Percentiles rank a stretch among this genome's conserved stretches.
Evolutionary conservation across 2,329 filamentous ascomycete species (phyloP).

Genomic region (Blastomyces gilchristii): DNA sequence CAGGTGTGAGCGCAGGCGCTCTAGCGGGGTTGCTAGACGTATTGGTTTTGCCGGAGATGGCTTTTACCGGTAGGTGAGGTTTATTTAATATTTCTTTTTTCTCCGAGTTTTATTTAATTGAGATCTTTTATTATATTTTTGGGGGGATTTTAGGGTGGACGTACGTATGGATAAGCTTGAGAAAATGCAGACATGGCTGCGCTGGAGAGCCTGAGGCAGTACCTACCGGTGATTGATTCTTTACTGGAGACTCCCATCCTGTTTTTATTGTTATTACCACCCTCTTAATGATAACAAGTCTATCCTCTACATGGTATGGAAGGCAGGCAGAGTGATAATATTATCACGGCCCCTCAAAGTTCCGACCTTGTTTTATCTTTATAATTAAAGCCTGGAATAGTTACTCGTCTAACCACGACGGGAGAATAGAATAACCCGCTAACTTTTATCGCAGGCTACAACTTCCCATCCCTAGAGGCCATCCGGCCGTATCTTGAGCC

Average conservation of each 20-base stretch:
- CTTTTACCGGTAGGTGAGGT: constrained; percentile 44
- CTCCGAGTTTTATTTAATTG: background rate
- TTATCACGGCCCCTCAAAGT: background rate
- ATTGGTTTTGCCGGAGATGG: constrained; percentile 52
- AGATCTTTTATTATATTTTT: background rate
- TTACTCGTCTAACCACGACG: background rate
- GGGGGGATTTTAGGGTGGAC: too few species aligned
- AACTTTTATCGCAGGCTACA: constrained; percentile 43
- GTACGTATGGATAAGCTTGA: background rate
- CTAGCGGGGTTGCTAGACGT: constrained; percentile 37
- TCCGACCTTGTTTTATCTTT: background rate
- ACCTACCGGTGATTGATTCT: too few species aligned
- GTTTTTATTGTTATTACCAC: too few species aligned
- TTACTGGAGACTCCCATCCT: too few species aligned
- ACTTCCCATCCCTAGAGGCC: constrained; percentile 48
- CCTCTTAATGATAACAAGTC: background rate
- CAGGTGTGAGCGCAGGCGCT: constrained; percentile 16
- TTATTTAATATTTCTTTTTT: constrained; percentile 4
- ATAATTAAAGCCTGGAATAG: background rate
- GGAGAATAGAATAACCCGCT: background rate
- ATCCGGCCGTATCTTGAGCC: constrained; percentile 51
- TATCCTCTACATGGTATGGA: background rate
- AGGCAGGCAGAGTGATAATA: background rate
- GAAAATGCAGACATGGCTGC: too few species aligned
- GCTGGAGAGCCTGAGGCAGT: too few species aligned